phyloP scores from a whole-genome alignment of 192 early-diverging fungal genomes.

The Coemansia sp. region DNA sequence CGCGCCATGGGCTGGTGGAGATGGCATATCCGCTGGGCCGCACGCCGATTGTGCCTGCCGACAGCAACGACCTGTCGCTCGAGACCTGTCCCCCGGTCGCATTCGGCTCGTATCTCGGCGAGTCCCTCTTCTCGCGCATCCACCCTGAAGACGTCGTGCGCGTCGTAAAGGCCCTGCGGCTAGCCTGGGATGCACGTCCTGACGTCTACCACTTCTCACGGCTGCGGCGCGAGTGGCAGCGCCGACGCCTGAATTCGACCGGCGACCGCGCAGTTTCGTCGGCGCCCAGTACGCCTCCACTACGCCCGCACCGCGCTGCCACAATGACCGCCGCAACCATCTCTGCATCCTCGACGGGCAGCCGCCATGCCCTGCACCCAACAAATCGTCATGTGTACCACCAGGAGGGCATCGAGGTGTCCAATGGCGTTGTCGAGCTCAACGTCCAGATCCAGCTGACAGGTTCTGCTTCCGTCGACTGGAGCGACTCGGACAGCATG shows the following conservation, averaged over 20 bases:
- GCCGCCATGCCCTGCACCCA: not conserved
- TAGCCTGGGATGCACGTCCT: slow-evolving; percentile 51
- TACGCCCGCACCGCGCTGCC: slow-evolving; percentile 28
- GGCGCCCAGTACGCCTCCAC: slow-evolving; percentile 35
- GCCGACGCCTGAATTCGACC: slow-evolving; percentile 20
- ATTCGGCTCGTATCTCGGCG: slow-evolving; percentile 41
- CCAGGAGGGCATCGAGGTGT: slow-evolving; percentile 44
- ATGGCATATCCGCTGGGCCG: slow-evolving; percentile 48
- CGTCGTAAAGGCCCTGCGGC: slow-evolving; percentile 47
- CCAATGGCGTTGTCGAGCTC: slow-evolving; percentile 50
- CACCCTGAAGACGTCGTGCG: slow-evolving; percentile 51
- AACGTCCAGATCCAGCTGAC: slow-evolving; percentile 45
- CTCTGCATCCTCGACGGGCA: not conserved
- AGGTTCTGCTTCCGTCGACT: slow-evolving; percentile 27
- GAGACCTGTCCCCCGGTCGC: slow-evolving; percentile 28
- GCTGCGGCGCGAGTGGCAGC: slow-evolving; percentile 55
- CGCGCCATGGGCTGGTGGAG: slow-evolving; percentile 54
- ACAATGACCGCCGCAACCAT: slow-evolving; percentile 25
- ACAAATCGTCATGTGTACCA: slow-evolving; percentile 17
- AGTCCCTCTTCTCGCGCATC: slow-evolving; percentile 50
- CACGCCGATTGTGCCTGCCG: slow-evolving; percentile 21
- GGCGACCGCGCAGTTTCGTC: slow-evolving; percentile 22
- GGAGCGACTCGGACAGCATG: slow-evolving; percentile 32
- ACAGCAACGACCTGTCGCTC: slow-evolving; percentile 16
- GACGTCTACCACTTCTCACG: slow-evolving; percentile 51